These are phyloP conservation scores for Fraxinus latifolia DNA, from an alignment of 305 asterid genomes.

Conservation along the genomic window DNA sequence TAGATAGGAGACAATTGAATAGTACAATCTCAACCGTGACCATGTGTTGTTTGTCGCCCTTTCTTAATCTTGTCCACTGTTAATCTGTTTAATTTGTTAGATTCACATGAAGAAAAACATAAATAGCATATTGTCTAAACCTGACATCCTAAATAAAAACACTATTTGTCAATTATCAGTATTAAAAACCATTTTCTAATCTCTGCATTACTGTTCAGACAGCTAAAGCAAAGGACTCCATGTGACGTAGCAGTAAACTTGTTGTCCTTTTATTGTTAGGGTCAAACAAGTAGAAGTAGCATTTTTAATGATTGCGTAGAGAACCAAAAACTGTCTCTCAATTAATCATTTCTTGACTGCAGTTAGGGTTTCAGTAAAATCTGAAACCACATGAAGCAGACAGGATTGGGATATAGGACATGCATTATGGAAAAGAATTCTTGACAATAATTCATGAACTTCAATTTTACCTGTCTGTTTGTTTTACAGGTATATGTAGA, in stretches of 20 bases:
- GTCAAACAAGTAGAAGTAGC: background rate
- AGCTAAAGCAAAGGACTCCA: background rate
- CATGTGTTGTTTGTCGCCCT: background rate
- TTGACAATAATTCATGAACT: background rate
- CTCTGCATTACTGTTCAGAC: background rate
- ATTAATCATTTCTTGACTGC: slow-evolving; percentile 2
- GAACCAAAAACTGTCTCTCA: slow-evolving; percentile 19
- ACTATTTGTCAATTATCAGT: background rate
- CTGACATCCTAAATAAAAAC: background rate
- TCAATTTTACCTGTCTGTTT: background rate
- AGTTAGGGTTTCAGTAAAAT: background rate
- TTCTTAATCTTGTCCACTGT: background rate
- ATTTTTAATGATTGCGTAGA: background rate
- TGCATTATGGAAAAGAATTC: background rate
- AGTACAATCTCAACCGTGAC: background rate
- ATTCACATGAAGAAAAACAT: background rate
- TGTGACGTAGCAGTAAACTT: background rate
- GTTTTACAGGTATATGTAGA: background rate
- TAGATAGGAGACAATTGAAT: background rate
- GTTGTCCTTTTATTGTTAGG: background rate
- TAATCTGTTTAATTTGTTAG: background rate
- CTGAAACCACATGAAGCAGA: slow-evolving; percentile 36
- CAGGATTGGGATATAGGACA: slow-evolving; percentile 18
- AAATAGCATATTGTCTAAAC: background rate
- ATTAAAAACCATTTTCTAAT: background rate